Percentiles rank a stretch among this genome's conserved stretches.
Evolutionary conservation across 148 eudicot species (phyloP).

Genomic region (Bassia scoparia): DNA sequence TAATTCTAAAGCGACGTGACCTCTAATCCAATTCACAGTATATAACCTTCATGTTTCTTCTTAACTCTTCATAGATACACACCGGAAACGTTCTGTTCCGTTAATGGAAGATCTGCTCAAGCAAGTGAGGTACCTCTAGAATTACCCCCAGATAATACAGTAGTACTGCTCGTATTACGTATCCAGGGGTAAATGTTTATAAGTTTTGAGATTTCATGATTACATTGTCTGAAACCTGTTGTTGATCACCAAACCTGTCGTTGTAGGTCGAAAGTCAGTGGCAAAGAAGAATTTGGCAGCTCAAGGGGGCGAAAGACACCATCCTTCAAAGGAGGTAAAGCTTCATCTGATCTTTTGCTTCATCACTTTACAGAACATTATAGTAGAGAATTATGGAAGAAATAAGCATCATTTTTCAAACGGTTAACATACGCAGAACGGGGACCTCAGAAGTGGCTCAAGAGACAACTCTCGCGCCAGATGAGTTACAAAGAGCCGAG

Average conservation of each 20-base stretch:
- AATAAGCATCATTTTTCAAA: background rate
- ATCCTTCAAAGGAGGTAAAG: constrained; percentile 30
- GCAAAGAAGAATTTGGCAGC: constrained; percentile 19
- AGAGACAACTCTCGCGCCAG: constrained; percentile 46
- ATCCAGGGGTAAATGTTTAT: constrained; percentile 19
- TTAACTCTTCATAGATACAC: background rate
- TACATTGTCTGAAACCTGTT: background rate
- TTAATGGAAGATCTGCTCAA: constrained; percentile 32
- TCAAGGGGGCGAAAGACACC: constrained; percentile 24
- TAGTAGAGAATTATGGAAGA: background rate
- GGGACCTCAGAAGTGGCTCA: constrained; percentile 53
- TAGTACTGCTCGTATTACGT: background rate
- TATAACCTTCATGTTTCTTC: constrained; percentile 1
- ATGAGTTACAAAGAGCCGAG: constrained; percentile 36
- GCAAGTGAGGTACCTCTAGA: constrained; percentile 30
- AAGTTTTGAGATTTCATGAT: background rate
- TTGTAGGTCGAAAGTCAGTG: constrained; percentile 23
- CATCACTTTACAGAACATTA: background rate
- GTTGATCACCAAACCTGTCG: background rate
- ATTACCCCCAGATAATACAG: constrained; percentile 12
- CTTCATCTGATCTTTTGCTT: background rate
- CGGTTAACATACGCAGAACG: constrained; percentile 18
- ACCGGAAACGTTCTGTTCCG: constrained; percentile 9
- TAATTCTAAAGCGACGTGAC: constrained; percentile 9
- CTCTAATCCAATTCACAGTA: constrained; percentile 14